Conservation (phyloP, 2,329 filamentous ascomycete genomes). For the Chaetomiaceae sp. region DNA sequence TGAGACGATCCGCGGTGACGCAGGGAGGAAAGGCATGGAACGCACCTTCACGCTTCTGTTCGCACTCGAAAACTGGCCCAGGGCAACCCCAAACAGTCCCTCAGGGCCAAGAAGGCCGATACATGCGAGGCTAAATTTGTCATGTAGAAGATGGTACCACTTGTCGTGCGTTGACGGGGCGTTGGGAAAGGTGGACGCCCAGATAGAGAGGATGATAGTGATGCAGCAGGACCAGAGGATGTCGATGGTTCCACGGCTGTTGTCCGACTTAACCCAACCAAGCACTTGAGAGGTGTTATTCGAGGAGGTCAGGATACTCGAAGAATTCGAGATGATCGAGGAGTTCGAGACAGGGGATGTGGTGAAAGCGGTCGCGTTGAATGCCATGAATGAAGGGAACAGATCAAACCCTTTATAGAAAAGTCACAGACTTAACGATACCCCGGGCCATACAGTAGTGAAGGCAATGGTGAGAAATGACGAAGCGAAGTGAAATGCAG, state of each 20-base stretch:
- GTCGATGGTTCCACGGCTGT: conserved; percentile 34
- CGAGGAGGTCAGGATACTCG: not conserved
- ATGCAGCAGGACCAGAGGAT: conserved; percentile 34
- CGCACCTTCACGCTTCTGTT: conserved; percentile 27
- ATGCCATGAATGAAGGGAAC: too few species aligned
- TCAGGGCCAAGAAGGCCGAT: conserved; percentile 35
- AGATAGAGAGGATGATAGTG: conserved; percentile 38
- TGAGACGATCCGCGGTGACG: not conserved
- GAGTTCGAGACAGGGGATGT: too few species aligned
- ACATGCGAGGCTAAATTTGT: conserved; percentile 30
- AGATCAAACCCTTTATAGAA: too few species aligned
- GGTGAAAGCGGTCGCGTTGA: too few species aligned
- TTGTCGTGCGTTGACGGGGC: conserved; percentile 29
- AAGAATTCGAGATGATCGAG: too few species aligned
- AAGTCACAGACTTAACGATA: too few species aligned
- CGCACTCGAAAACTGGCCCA: conserved; percentile 32
- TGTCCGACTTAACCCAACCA: conserved; percentile 30
- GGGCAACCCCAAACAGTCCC: conserved; percentile 30
- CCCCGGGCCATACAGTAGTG: too few species aligned
- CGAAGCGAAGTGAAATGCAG: too few species aligned
- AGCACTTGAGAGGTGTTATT: not conserved
- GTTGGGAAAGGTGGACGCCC: conserved; percentile 36
- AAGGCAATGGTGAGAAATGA: too few species aligned
- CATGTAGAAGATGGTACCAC: conserved; percentile 26
- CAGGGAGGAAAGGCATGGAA: not conserved